Conservation (phyloP, 371 early-diverging fungal genomes). For the Apophysomyces trapeziformis region DNA sequence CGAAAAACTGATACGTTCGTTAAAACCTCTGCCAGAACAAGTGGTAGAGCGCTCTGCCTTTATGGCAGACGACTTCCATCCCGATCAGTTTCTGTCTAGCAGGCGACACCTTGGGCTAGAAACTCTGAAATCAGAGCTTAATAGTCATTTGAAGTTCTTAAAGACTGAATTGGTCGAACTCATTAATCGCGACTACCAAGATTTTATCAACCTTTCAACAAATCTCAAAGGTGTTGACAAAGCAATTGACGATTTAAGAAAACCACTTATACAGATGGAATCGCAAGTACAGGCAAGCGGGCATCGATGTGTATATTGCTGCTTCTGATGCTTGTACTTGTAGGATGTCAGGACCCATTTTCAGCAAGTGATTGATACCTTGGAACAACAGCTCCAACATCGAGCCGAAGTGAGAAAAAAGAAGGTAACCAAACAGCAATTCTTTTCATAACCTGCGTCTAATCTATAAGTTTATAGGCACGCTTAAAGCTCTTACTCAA, state of each 20-base stretch:
- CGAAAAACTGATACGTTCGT: conserved; percentile 21
- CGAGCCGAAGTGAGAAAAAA: conserved; percentile 70
- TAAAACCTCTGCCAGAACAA: conserved; percentile 43
- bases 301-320: not conserved
- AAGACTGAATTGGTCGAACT: conserved; percentile 81
- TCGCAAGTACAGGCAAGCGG: conserved; percentile 61
- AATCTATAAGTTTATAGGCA: conserved; percentile 34
- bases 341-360: conserved; percentile 56
- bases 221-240: conserved; percentile 80
- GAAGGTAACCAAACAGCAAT: conserved; percentile 49
- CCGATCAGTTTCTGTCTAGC: conserved; percentile 67
- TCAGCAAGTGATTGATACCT: conserved; percentile 55
- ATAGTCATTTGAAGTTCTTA: conserved; percentile 59
- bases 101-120: conserved; percentile 72
- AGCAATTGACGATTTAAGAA: conserved; percentile 64
- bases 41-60: conserved; percentile 61
- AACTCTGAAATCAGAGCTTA: conserved; percentile 68
- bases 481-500: conserved; percentile 68
- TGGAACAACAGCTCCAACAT: conserved; percentile 64
- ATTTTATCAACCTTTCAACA: conserved; percentile 81
- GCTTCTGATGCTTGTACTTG: not conserved
- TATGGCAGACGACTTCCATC: conserved; percentile 55
- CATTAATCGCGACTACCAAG: conserved; percentile 82
- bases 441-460: not conserved
- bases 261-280: conserved; percentile 64